Conservation (phyloP, 345 rosid genomes). For the Xanthoceras sorbifolium region DNA sequence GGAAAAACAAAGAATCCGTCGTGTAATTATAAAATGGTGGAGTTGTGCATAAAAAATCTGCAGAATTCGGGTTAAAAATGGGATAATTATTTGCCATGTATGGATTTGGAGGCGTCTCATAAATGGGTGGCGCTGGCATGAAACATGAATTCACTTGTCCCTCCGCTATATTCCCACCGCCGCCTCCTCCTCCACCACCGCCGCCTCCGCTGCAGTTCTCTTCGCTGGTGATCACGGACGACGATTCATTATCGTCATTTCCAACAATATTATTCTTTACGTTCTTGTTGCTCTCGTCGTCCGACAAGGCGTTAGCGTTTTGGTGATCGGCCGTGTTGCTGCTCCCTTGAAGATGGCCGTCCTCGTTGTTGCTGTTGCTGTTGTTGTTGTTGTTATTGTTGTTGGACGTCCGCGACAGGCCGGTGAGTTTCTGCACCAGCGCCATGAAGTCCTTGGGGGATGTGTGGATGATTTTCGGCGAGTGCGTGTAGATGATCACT, state of each 20-base stretch:
- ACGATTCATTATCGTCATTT: slow-evolving; percentile 62
- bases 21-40: slow-evolving; percentile 42
- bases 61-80: slow-evolving; percentile 44
- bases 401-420: slow-evolving; percentile 56
- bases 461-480: slow-evolving; percentile 87
- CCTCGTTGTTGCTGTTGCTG: slow-evolving; percentile 1
- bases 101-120: slow-evolving; percentile 35
- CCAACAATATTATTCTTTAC: not conserved
- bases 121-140: slow-evolving; percentile 36
- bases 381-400: slow-evolving; percentile 41
- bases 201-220: slow-evolving; percentile 37
- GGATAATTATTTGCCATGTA: slow-evolving; percentile 46
- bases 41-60: slow-evolving; percentile 48
- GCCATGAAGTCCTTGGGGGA: slow-evolving; percentile 89
- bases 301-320: slow-evolving; percentile 1
- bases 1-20: slow-evolving; percentile 47
- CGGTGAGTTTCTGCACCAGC: slow-evolving; percentile 88
- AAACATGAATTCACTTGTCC: slow-evolving; percentile 60
- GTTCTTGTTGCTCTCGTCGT: slow-evolving; percentile 20
- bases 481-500: slow-evolving; percentile 91
- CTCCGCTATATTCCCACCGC: slow-evolving; percentile 32
- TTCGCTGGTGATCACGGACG: slow-evolving; percentile 64
- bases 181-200: not conserved
- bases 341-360: not conserved
- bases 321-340: not conserved